Evolutionary conservation across 345 rosid genomes (phyloP).

Genomic region (Acer negundo): DNA sequence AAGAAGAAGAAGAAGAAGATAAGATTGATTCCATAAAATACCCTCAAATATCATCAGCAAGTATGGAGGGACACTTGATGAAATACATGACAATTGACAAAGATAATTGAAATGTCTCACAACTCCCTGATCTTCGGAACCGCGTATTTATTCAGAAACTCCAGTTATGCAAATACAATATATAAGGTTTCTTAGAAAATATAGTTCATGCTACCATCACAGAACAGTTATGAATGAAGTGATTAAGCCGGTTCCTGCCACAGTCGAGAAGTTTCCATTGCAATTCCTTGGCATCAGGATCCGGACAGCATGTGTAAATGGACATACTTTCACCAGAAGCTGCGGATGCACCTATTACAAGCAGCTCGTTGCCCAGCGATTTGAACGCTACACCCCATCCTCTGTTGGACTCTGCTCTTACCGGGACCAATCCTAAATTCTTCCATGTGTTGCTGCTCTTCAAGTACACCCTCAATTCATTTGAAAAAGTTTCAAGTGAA

Average conservation of each 20-base stretch:
- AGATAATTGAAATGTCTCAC: conserved; percentile 8
- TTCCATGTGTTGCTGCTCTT: conserved; percentile 68
- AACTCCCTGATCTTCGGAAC: conserved; percentile 16
- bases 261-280: conserved; percentile 68
- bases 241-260: conserved; percentile 53
- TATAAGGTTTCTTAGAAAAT: conserved; percentile 3
- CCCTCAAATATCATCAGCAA: conserved; percentile 5
- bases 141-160: conserved; percentile 16
- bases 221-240: conserved; percentile 78
- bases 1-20: too few species aligned
- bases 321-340: conserved; percentile 53
- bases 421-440: conserved; percentile 70
- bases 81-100: neutral
- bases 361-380: conserved; percentile 76
- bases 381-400: conserved; percentile 98
- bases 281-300: conserved; percentile 35
- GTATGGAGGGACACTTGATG: conserved; percentile 9
- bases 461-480: conserved; percentile 63
- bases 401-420: conserved; percentile 61
- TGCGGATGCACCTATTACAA: conserved; percentile 70
- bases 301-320: conserved; percentile 71
- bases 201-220: conserved; percentile 66
- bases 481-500: conserved; percentile 65
- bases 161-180: conserved; percentile 8
- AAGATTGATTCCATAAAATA: neutral